Evolutionary conservation across 768 basidiomycete species (phyloP).

Genomic region (Pulveroboletus sp.): DNA sequence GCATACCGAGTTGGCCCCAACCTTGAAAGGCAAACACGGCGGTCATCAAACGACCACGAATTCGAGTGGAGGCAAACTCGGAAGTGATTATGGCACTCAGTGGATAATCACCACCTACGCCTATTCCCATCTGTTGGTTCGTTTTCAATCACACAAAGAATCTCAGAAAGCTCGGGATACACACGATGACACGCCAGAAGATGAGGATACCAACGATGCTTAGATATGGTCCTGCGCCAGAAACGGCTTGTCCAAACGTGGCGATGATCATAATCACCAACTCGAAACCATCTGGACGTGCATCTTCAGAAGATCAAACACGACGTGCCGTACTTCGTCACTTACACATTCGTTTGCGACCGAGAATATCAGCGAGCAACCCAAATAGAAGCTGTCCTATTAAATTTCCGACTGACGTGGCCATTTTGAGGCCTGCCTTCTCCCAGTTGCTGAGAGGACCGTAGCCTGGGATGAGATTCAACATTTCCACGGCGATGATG

Average conservation of each 20-base stretch:
- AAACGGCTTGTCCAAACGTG: constrained; percentile 75
- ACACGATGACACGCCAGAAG: constrained; percentile 71
- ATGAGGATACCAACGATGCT: constrained; percentile 67
- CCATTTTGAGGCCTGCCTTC: constrained; percentile 75
- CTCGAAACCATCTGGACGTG: constrained; percentile 39
- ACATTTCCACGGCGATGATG: constrained; percentile 75
- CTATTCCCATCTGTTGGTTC: constrained; percentile 61
- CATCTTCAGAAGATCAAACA: background rate
- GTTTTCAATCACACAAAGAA: constrained; percentile 22
- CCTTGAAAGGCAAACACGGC: constrained; percentile 81
- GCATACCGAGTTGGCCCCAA: constrained; percentile 76
- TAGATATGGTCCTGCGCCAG: constrained; percentile 58
- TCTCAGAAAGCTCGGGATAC: constrained; percentile 2
- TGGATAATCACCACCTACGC: constrained; percentile 86
- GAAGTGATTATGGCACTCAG: constrained; percentile 77
- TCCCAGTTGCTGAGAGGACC: constrained; percentile 27
- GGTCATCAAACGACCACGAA: constrained; percentile 81
- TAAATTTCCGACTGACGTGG: constrained; percentile 69
- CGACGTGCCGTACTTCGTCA: constrained; percentile 5
- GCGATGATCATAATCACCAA: constrained; percentile 73
- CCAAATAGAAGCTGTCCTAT: constrained; percentile 73
- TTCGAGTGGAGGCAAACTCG: constrained; percentile 75
- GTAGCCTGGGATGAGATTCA: constrained; percentile 81
- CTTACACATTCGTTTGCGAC: constrained; percentile 74
- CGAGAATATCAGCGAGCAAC: constrained; percentile 68